These are phyloP conservation scores for Nyssa sinensis DNA, from an alignment of 148 eudicot species.

Conservation along the genomic window DNA sequence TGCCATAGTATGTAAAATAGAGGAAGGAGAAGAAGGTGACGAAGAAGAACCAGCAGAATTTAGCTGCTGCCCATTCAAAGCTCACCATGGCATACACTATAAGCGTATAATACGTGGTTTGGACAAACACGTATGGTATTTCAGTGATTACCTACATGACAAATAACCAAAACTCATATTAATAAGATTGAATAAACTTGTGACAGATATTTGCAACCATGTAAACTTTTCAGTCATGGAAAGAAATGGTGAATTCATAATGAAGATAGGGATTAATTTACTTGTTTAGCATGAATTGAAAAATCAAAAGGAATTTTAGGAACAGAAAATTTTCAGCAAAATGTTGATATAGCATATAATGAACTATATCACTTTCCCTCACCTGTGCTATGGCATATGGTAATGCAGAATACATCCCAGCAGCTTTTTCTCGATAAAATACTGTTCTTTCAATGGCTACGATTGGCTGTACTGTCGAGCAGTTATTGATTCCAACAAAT, in stretches of 20 bases:
- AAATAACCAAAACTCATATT: background rate
- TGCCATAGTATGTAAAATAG: constrained; percentile 93
- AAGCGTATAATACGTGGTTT: constrained; percentile 55
- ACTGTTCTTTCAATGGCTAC: constrained; percentile 78
- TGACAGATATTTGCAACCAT: background rate
- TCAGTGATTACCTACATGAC: constrained; percentile 68
- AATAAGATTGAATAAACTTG: background rate
- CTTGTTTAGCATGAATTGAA: too few species aligned
- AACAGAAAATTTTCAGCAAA: too few species aligned
- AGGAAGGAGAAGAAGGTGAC: constrained; percentile 77
- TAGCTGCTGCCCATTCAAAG: constrained; percentile 77
- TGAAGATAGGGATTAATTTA: too few species aligned
- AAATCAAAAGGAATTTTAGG: too few species aligned
- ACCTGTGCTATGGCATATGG: constrained; percentile 94
- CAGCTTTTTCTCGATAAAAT: constrained; percentile 81
- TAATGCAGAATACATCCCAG: constrained; percentile 89
- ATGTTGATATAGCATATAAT: background rate
- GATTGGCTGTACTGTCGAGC: constrained; percentile 73
- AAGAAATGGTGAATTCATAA: too few species aligned
- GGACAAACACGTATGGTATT: constrained; percentile 73
- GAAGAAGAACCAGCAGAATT: constrained; percentile 93
- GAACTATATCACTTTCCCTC: background rate
- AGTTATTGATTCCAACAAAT: constrained; percentile 72
- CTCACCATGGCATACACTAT: constrained; percentile 92
- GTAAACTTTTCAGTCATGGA: too few species aligned